Base-by-base conservation (phyloP, 1,139 yeast genomes). In the Meyerozyma elateridarum region DNA sequence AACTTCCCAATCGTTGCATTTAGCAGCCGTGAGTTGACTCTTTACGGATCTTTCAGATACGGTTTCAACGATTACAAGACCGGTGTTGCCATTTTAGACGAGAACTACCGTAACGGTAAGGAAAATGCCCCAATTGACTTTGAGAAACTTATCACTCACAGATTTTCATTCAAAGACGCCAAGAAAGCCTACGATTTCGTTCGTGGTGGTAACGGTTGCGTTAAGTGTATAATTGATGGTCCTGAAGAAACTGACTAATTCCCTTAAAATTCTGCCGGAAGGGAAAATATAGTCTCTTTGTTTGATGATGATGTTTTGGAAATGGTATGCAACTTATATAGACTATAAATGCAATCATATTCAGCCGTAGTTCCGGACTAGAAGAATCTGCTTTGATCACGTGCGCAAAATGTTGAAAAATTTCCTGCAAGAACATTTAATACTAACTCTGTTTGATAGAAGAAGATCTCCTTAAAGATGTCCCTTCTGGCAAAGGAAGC, bases 41-140 rank as follows among this genome's bases (percentile, higher is more conserved):
- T 85, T 50, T 77, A 71, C 51, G 95, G 94, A 22, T 76, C 81
- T 39, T 87, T 85, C 70, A 76, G 96, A 56, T 88, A 88, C 59
- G 78, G 79, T 34, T 79, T 70, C 44, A 81, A 85, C 41, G 95
- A 85, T 56, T 87, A 85, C 65, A 71, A 73, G 45, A 76, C 80
- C 29, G 77, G 93, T 2, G 87, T 87, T 26, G 73, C 73, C 28
- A 68, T 87, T 43, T 66, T 85, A 35, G 71, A 61, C 35, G 70
- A 76, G 17, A 65, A 74, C 38, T 83, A 82, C 34, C 70, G 64
- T 44, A 70, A 80, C 35, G 74, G 81, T 38, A 81, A 77, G 37
- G 78, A 73, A 38, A 56, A 60, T 14, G 61, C 62, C 2, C 49
- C 49, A 24, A 54, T 68, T 36, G 71, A 68, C 44, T 68, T 63